phyloP scores from a whole-genome alignment of 2,329 filamentous ascomycete species.

The Aspergillus neoniger region DNA sequence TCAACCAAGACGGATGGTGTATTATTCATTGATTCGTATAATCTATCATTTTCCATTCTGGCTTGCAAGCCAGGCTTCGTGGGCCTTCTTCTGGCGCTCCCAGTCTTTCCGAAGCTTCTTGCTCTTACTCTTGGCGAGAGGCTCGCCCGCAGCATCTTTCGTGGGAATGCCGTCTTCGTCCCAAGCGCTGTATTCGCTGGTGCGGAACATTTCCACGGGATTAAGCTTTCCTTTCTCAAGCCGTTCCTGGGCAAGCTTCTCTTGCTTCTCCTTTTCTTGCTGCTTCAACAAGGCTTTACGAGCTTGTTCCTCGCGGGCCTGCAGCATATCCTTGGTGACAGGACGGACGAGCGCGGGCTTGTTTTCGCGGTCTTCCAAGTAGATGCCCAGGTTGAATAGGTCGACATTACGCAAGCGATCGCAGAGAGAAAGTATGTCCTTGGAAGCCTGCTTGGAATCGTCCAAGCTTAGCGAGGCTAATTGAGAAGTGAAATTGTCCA shows the following conservation, averaged over 20 bases:
- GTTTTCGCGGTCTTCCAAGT: conserved; percentile 76
- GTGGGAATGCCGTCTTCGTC: conserved; percentile 80
- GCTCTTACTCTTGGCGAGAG: conserved; percentile 73
- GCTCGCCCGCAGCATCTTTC: conserved; percentile 73
- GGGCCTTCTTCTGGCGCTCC: conserved; percentile 80
- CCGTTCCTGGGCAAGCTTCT: conserved; percentile 49
- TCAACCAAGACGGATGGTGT: conserved; percentile 6
- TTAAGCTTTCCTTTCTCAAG: conserved; percentile 49
- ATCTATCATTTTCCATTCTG: conserved; percentile 15
- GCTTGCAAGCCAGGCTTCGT: conserved; percentile 20
- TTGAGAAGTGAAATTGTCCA: conserved; percentile 46
- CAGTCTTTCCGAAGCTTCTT: conserved; percentile 90
- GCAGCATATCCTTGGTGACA: conserved; percentile 60
- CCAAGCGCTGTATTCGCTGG: conserved; percentile 71
- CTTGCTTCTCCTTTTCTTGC: conserved; percentile 52
- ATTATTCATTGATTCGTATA: neutral
- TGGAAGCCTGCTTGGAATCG: conserved; percentile 59
- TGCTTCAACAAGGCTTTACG: conserved; percentile 49
- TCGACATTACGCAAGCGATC: conserved; percentile 79
- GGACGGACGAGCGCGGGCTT: conserved; percentile 70
- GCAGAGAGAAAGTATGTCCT: conserved; percentile 73
- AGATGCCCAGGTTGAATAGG: conserved; percentile 79
- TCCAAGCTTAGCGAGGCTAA: conserved; percentile 36
- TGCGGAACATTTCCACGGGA: conserved; percentile 54
- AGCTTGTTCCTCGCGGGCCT: conserved; percentile 58